Conservation (phyloP, 345 rosid species). For the Lepidium africanum region DNA sequence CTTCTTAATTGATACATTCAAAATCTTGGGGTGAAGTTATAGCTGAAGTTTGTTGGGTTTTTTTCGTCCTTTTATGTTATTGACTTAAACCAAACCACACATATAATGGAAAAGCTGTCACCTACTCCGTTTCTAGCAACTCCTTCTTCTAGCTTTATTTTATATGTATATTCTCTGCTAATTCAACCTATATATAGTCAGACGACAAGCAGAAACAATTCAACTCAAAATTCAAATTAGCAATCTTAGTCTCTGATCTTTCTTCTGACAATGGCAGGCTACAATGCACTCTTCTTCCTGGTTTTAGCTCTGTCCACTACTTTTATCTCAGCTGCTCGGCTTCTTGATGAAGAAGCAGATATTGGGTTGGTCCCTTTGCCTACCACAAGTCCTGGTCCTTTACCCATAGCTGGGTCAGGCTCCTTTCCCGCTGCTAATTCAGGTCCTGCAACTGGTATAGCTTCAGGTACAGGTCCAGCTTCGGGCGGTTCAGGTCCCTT, state of each 20-base stretch:
- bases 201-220: constrained; percentile 1
- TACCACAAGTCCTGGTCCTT: constrained; percentile 18
- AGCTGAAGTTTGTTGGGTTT: background rate
- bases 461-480: constrained; percentile 9
- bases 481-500: constrained; percentile 6
- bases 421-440: constrained; percentile 9
- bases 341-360: constrained; percentile 36
- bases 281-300: constrained; percentile 8
- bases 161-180: background rate
- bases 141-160: constrained; percentile 18
- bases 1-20: background rate
- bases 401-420: constrained; percentile 18
- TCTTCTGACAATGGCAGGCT: constrained; percentile 26
- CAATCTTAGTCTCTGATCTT: background rate
- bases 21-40: background rate
- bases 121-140: constrained; percentile 36
- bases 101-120: constrained; percentile 14
- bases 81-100: constrained; percentile 31
- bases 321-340: constrained; percentile 23
- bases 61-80: background rate
- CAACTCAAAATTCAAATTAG: background rate
- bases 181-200: constrained; percentile 7
- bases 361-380: constrained; percentile 24
- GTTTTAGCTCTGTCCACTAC: constrained; percentile 30
- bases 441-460: constrained; percentile 9